Evolutionary conservation across 164 flowering plant species (phyloP).

Genomic region (Warburgia ugandensis): DNA sequence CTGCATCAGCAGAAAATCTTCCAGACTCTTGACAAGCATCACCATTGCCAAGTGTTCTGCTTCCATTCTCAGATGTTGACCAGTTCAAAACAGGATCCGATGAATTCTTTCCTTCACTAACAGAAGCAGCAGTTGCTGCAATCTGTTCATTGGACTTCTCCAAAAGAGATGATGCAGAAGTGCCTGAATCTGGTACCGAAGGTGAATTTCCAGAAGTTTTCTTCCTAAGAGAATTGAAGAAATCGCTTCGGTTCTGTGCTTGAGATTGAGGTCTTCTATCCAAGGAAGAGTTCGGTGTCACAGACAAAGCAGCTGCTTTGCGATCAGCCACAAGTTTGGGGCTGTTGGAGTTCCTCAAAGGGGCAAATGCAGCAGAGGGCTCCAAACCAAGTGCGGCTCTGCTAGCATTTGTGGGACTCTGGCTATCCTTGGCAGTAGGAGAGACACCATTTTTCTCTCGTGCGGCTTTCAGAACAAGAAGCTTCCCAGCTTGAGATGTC

Average conservation of each 20-base stretch:
- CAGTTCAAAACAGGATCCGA: slow-evolving; percentile 18
- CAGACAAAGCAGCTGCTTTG: slow-evolving; percentile 32
- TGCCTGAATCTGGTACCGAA: slow-evolving; percentile 24
- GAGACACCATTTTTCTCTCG: slow-evolving; percentile 58
- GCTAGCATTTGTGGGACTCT: slow-evolving; percentile 35
- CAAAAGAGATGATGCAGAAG: slow-evolving; percentile 16
- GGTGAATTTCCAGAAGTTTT: slow-evolving; percentile 37
- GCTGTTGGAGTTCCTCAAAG: slow-evolving; percentile 30
- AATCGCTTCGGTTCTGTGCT: slow-evolving; percentile 71
- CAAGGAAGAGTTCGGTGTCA: slow-evolving; percentile 21
- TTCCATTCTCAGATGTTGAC: slow-evolving; percentile 22
- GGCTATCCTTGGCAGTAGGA: slow-evolving; percentile 38
- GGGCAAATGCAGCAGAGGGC: slow-evolving; percentile 31
- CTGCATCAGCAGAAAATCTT: slow-evolving; percentile 18
- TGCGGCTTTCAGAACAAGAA: slow-evolving; percentile 59
- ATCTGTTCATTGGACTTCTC: slow-evolving; percentile 33
- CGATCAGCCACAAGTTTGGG: slow-evolving; percentile 38
- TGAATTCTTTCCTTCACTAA: slow-evolving; percentile 19
- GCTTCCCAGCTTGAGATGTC: slow-evolving; percentile 55
- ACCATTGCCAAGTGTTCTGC: slow-evolving; percentile 24
- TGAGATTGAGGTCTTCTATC: slow-evolving; percentile 63
- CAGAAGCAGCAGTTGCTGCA: slow-evolving; percentile 21
- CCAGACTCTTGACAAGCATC: slow-evolving; percentile 25
- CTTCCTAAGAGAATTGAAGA: slow-evolving; percentile 73
- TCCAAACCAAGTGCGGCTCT: slow-evolving; percentile 25